A percentile compares a stretch with the other conserved stretches of the same genome.
Evolutionary conservation across 2,329 filamentous ascomycete species (phyloP).

Genomic region (Uncinocarpus reesii): DNA sequence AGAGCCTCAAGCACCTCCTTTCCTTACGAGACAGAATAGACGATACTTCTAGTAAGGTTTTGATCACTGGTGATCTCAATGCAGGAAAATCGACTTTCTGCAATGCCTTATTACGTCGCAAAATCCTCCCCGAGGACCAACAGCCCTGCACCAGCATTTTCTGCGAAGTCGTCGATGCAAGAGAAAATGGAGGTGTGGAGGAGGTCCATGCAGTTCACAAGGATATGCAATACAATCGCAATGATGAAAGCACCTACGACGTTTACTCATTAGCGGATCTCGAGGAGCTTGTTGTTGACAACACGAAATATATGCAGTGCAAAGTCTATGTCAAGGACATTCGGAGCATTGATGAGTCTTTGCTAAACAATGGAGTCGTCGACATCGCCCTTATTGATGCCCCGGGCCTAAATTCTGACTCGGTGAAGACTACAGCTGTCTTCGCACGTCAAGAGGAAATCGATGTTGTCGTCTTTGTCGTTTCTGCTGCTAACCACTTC

Average conservation of each 20-base stretch:
- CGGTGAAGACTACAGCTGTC: constrained; percentile 90
- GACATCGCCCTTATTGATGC: constrained; percentile 97
- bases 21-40: constrained; percentile 87
- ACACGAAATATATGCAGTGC: constrained; percentile 81
- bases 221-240: constrained; percentile 65
- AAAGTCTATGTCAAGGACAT: constrained; percentile 94
- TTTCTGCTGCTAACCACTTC: constrained; percentile 95
- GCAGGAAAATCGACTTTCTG: constrained; percentile 98
- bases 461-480: constrained; percentile 95
- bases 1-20: constrained; percentile 82
- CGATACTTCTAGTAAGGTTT: constrained; percentile 91
- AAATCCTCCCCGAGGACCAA: constrained; percentile 90
- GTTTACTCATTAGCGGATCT: constrained; percentile 68
- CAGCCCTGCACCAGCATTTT: constrained; percentile 98
- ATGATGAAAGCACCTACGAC: constrained; percentile 90
- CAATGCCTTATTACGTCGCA: constrained; percentile 86
- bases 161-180: constrained; percentile 87
- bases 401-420: constrained; percentile 89
- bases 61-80: constrained; percentile 92
- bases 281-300: constrained; percentile 82
- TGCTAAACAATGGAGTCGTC: constrained; percentile 94
- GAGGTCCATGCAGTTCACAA: constrained; percentile 94
- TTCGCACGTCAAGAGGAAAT: constrained; percentile 98
- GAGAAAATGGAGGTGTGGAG: constrained; percentile 81
- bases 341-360: constrained; percentile 77